Base-by-base conservation (phyloP, 129 eudicot species). In the Tagetes erecta region DNA sequence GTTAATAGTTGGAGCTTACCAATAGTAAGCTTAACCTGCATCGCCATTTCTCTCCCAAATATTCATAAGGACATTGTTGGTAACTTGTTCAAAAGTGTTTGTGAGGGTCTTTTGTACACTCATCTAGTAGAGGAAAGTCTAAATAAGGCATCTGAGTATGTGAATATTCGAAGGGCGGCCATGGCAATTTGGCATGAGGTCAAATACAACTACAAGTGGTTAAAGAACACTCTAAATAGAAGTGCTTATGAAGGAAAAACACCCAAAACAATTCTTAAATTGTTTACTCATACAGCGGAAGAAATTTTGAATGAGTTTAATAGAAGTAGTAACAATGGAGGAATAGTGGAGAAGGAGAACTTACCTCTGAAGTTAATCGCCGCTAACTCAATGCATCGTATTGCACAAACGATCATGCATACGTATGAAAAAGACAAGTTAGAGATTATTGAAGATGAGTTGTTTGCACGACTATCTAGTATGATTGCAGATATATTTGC, bases 1-100 rank as follows among this genome's bases (percentile, higher is more conserved):
- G 58, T 68, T 68, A 68, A 68, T 5, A 45, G 56, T 68, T 68
- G 72, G 72, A 68, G 58, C 42, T 68, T 68, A 68, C 72, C 72
- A 31, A 33, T 68, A 46, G 14, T 68, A 12, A 68, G 36, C 58
- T 45, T 68, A 68, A 68, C 72, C 11, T 68, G 72, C 38, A 45
- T 68, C 27, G 72, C 72, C 1, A 5, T 46, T 68, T 8, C 56
- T 8, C 38, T 68, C 40, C 72, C 58, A 12, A 5, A 9, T 68
- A 46, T 68, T 45, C 30, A 0, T 12, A 3, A 45, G 31, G 72
- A 46, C 33, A 12, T 0, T 11, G 27, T 46, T 12, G 20, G 33
- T 13, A 45, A 33, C 58, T 46, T 68, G 58, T 12, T 68, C 27
- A 68, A 46, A 44, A 68, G 72, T 68, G 72, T 68, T 10, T 41